Base-by-base conservation (phyloP, 768 basidiomycete genomes). In the Leccinum arenicola region DNA sequence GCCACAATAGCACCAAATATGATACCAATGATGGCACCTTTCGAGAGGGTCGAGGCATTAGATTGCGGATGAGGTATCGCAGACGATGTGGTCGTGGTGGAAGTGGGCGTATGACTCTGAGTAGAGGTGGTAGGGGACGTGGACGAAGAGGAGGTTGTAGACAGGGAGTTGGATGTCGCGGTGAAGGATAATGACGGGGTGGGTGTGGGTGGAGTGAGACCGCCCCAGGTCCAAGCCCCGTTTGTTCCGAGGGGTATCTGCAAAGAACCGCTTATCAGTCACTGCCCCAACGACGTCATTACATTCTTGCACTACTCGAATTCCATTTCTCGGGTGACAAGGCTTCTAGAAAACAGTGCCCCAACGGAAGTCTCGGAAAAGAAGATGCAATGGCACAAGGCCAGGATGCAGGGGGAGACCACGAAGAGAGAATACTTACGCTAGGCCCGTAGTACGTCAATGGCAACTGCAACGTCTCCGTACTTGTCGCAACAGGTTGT, bases 381-480 rank as follows among this genome's bases (percentile, higher is more conserved):
- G 21, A 50, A 29, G 35, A 43, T 35, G 21, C 35, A 31, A 62
- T 12, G 19, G 21, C 11, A 27, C 23, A 2, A 38, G 33, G 5
- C 10, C 23, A 17, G 38, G 27, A n/a, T 48, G 50, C 8, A 55
- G 27, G 21, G 33, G 11, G 11, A 53, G 6, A 51, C 19, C 11
- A 54, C 21, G 33, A 21, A 40, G 35, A 57, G 19, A 6, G 36
- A 55, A 15, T 12, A 82, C 89, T 82, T 69, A 92, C 90, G 71
- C 86, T 86, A 55, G 91, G 89, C 31, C 91, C 91, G 64, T 82
- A 91, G 73, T 93, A 93, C 0, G 91, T 92, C 64, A 91, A 75
- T 43, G 91, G 88, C 52, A 92, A 68, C 64, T 80, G 83, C 27
- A 89, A 65, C 10, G 87, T 75, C 25, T 88, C 75, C 25, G 84